A percentile compares a stretch with the other conserved stretches of the same genome.
These are phyloP conservation scores for Cyclotella kingstonii DNA, from an alignment of 108 stramenopile species.

Conservation along the genomic window DNA sequence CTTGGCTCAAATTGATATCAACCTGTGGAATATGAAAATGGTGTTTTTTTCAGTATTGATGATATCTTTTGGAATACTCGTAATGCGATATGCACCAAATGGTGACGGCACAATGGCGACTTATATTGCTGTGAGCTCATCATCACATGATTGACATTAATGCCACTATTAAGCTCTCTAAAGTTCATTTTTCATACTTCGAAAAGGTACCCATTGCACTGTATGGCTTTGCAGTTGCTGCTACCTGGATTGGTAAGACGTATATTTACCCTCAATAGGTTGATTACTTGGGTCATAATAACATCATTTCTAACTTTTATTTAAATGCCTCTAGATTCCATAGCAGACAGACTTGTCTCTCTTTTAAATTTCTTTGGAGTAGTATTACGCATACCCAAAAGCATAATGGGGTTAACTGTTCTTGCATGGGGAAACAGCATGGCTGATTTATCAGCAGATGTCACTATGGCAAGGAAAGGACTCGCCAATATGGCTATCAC, in stretches of 20 bases:
- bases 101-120: conserved; percentile 44
- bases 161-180: neutral
- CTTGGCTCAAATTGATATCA: conserved; percentile 20
- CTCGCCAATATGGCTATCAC: conserved; percentile 64
- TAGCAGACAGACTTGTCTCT: conserved; percentile 67
- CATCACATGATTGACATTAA: neutral
- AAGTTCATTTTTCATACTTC: neutral
- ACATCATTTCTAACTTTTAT: neutral
- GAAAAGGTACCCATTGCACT: conserved; percentile 47
- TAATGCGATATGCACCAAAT: conserved; percentile 40
- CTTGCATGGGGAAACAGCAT: conserved; percentile 84
- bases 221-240: conserved; percentile 56
- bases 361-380: conserved; percentile 63
- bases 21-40: conserved; percentile 35
- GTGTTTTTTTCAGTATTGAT: conserved; percentile 20
- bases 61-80: conserved; percentile 24
- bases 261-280: too few species aligned
- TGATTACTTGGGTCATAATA: too few species aligned
- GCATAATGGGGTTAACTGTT: conserved; percentile 68
- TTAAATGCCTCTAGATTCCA: conserved; percentile 13
- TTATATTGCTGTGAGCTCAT: conserved; percentile 18
- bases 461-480: conserved; percentile 75
- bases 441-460: conserved; percentile 72
- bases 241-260: conserved; percentile 64
- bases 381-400: conserved; percentile 44